Conservation (phyloP, 148 eudicot genomes). For the Camellia lanceoleosa region DNA sequence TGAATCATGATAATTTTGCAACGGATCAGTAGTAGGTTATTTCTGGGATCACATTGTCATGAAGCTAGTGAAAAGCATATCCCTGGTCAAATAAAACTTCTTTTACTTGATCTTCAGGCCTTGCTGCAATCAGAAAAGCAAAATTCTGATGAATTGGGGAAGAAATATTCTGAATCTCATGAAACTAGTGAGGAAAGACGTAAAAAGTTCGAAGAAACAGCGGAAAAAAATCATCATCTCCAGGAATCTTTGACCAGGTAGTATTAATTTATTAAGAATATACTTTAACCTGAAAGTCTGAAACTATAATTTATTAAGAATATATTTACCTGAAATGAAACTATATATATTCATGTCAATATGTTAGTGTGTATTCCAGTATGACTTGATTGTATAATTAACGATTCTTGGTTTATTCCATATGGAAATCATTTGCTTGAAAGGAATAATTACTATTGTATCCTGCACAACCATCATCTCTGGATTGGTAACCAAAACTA, state of each 20-base stretch:
- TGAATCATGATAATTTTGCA: background rate
- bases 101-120: constrained; percentile 37
- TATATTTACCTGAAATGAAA: too few species aligned
- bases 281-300: too few species aligned
- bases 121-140: constrained; percentile 66
- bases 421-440: too few species aligned
- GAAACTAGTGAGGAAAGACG: constrained; percentile 57
- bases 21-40: background rate
- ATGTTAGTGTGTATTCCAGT: too few species aligned
- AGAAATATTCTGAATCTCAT: constrained; percentile 52
- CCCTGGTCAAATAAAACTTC: background rate
- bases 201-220: constrained; percentile 77
- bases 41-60: background rate
- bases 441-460: too few species aligned
- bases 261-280: background rate
- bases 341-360: too few species aligned
- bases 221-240: constrained; percentile 53
- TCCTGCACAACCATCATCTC: too few species aligned
- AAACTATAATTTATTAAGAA: too few species aligned
- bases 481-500: too few species aligned
- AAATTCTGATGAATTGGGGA: constrained; percentile 55
- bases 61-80: constrained; percentile 4
- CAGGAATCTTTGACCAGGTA: constrained; percentile 83
- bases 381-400: too few species aligned
- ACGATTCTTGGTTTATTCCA: too few species aligned